Evolutionary conservation across 306 rosid species (phyloP).

Genomic region (Dalbergia oliveri): DNA sequence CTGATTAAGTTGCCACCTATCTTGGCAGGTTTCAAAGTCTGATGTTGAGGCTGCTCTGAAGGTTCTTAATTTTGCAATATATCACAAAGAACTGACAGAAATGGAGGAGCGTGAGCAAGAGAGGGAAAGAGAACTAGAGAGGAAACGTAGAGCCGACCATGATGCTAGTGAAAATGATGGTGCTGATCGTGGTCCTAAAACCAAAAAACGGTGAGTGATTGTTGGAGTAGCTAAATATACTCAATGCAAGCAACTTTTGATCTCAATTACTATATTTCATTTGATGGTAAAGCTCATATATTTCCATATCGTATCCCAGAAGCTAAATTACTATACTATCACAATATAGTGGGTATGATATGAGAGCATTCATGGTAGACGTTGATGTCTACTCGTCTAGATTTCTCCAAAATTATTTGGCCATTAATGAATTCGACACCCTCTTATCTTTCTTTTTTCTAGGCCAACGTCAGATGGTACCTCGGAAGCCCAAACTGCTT

Average conservation of each 20-base stretch:
- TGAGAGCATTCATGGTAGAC: constrained; percentile 4
- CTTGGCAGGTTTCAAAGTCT: constrained; percentile 76
- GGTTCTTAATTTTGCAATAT: constrained; percentile 91
- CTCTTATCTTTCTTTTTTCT: neutral
- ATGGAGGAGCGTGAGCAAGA: constrained; percentile 94
- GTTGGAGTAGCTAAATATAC: constrained; percentile 16
- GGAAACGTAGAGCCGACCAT: constrained; percentile 68
- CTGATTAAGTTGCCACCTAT: constrained; percentile 39
- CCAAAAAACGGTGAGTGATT: constrained; percentile 61
- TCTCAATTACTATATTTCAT: constrained; percentile 8
- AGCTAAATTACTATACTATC: constrained; percentile 31
- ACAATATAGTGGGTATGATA: neutral
- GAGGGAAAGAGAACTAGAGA: constrained; percentile 75
- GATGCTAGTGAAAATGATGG: constrained; percentile 56
- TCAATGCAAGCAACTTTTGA: constrained; percentile 17
- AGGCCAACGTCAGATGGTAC: constrained; percentile 71
- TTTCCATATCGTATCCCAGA: constrained; percentile 23
- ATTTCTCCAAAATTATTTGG: constrained; percentile 20
- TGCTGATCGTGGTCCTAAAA: constrained; percentile 56
- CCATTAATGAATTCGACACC: constrained; percentile 43
- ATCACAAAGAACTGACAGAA: constrained; percentile 89
- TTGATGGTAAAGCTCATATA: neutral
- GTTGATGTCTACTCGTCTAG: constrained; percentile 10
- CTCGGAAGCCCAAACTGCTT: constrained; percentile 59
- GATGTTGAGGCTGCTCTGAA: constrained; percentile 94